phyloP scores from a whole-genome alignment of 1,139 yeast species.

The Nakaseomyces delphensis region DNA sequence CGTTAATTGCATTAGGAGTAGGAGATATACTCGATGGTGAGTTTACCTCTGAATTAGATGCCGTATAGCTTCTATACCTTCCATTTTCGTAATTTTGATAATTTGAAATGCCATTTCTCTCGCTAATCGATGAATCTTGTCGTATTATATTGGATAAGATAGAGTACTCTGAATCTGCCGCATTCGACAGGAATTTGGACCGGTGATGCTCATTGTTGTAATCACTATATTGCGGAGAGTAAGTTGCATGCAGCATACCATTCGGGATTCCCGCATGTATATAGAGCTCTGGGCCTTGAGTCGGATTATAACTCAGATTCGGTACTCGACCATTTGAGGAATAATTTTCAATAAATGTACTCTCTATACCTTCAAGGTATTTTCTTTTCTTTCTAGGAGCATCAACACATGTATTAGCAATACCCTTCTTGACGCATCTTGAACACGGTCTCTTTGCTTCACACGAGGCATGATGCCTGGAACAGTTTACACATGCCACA shows the following conservation, averaged over 20 bases:
- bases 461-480: conserved; percentile 80
- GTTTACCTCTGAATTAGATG: background rate
- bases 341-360: background rate
- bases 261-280: conserved; percentile 7
- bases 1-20: background rate
- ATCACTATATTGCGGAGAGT: conserved; percentile 12
- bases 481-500: conserved; percentile 82
- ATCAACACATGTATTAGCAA: conserved; percentile 70
- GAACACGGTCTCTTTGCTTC: conserved; percentile 75
- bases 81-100: background rate
- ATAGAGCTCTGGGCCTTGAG: background rate
- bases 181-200: conserved; percentile 50
- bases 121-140: conserved; percentile 33
- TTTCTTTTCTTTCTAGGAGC: conserved; percentile 85
- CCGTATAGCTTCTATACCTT: background rate
- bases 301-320: background rate
- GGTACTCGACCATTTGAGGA: background rate
- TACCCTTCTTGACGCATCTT: conserved; percentile 64
- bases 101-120: background rate
- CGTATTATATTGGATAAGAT: conserved; percentile 66
- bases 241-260: conserved; percentile 10
- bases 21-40: conserved; percentile 3
- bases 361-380: conserved; percentile 49
- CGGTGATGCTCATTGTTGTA: conserved; percentile 19
- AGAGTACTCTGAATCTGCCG: conserved; percentile 74